A percentile compares a stretch with the other conserved stretches of the same genome.
These are phyloP conservation scores for Beauveria varroae DNA, from an alignment of 2,329 filamentous ascomycete species.

Conservation along the genomic window DNA sequence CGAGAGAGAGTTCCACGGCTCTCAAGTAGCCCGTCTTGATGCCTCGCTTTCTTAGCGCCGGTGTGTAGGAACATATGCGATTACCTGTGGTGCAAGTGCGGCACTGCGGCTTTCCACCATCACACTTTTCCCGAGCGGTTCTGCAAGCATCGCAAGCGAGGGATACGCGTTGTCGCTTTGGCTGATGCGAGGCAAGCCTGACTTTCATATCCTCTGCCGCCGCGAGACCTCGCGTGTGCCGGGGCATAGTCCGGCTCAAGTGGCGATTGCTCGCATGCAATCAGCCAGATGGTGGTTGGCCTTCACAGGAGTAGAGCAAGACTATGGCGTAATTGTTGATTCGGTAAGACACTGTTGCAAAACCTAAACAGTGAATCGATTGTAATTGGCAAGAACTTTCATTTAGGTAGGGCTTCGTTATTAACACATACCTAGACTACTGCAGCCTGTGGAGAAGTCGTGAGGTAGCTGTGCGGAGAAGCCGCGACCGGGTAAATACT, in stretches of 20 bases:
- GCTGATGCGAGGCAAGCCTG: conserved; percentile 19
- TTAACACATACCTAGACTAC: not conserved
- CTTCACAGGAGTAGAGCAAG: not conserved
- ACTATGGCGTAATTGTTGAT: not conserved
- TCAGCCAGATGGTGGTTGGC: not conserved
- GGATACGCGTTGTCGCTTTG: conserved; percentile 58
- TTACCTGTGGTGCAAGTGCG: conserved; percentile 57
- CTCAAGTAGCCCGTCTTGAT: conserved; percentile 75
- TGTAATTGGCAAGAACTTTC: not conserved
- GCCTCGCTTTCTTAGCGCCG: conserved; percentile 67
- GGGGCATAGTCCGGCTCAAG: conserved; percentile 26
- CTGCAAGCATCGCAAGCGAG: conserved; percentile 64
- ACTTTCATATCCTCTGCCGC: conserved; percentile 18
- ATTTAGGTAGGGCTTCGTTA: not conserved
- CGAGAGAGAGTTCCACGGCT: conserved; percentile 61
- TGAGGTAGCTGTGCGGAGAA: not conserved
- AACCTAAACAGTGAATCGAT: not conserved
- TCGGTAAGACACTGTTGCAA: not conserved
- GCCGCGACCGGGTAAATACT: conserved; percentile 17
- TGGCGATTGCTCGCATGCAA: not conserved
- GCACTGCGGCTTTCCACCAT: conserved; percentile 60
- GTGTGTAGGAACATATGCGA: conserved; percentile 62
- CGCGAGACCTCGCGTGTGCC: conserved; percentile 26
- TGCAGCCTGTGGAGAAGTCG: conserved; percentile 3
- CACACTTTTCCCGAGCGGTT: conserved; percentile 62